Evolutionary conservation across 192 early-diverging fungal species (phyloP).

Genomic region (Rhizoclosmatium sp.): DNA sequence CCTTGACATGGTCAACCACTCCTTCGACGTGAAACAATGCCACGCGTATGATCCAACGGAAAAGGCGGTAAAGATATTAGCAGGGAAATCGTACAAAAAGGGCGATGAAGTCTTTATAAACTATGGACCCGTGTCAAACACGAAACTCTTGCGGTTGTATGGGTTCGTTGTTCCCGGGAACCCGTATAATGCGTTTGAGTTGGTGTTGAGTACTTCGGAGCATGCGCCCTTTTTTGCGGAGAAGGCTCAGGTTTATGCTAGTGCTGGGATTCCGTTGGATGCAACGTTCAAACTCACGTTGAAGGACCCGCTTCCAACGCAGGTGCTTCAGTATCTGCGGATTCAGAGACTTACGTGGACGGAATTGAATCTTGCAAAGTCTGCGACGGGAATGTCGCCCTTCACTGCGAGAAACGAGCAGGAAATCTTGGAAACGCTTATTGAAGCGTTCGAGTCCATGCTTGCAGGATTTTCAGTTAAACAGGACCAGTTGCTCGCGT

Average conservation of each 20-base stretch:
- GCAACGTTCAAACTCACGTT: slow-evolving; percentile 39
- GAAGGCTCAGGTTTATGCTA: slow-evolving; percentile 41
- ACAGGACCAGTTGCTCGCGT: not conserved
- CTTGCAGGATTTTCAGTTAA: slow-evolving; percentile 31
- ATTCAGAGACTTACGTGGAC: slow-evolving; percentile 43
- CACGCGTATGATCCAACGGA: slow-evolving; percentile 38
- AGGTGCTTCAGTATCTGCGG: slow-evolving; percentile 47
- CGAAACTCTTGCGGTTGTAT: slow-evolving; percentile 45
- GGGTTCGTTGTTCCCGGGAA: slow-evolving; percentile 50
- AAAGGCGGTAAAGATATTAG: slow-evolving; percentile 42
- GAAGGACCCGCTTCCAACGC: slow-evolving; percentile 44
- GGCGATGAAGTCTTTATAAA: slow-evolving; percentile 45
- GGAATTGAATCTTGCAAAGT: slow-evolving; percentile 25
- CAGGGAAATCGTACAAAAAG: slow-evolving; percentile 44
- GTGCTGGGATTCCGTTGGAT: slow-evolving; percentile 18
- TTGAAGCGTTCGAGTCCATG: slow-evolving; percentile 42
- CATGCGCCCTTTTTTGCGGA: slow-evolving; percentile 46
- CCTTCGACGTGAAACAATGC: slow-evolving; percentile 38
- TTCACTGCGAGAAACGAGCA: slow-evolving; percentile 44
- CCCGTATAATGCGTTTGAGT: slow-evolving; percentile 44
- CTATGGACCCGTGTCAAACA: slow-evolving; percentile 49
- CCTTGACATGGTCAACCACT: slow-evolving; percentile 51
- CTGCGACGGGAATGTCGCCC: not conserved
- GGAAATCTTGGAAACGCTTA: slow-evolving; percentile 45
- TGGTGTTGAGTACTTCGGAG: slow-evolving; percentile 42